Conservation (phyloP, 1,284 basidiomycete genomes). For the Singerocomus rubriflavus region DNA sequence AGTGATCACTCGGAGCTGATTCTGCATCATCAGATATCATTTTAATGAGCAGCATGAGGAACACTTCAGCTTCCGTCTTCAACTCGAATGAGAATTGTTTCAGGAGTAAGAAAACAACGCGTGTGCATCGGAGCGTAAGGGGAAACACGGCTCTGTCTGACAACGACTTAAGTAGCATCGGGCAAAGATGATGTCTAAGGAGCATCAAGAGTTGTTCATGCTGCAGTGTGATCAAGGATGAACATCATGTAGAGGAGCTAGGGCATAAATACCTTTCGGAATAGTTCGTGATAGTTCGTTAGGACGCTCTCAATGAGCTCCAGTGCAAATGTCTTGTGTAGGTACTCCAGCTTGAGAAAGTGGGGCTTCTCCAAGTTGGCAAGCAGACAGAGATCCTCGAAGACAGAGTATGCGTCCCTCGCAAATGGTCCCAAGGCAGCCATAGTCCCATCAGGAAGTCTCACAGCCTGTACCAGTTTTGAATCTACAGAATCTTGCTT, state of each 20-base stretch:
- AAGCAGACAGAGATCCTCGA: slow-evolving; percentile 87
- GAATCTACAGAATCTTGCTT: slow-evolving; percentile 39
- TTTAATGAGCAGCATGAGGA: slow-evolving; percentile 77
- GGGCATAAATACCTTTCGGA: slow-evolving; percentile 61
- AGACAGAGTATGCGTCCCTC: slow-evolving; percentile 83
- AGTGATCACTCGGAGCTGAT: slow-evolving; percentile 33
- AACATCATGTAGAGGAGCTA: not conserved
- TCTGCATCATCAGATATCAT: slow-evolving; percentile 72
- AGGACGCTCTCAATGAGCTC: slow-evolving; percentile 97
- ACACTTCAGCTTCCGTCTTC: slow-evolving; percentile 78
- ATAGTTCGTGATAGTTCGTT: slow-evolving; percentile 89
- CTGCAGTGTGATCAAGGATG: slow-evolving; percentile 35
- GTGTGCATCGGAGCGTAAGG: slow-evolving; percentile 84
- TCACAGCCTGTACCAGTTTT: slow-evolving; percentile 41
- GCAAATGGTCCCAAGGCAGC: slow-evolving; percentile 74
- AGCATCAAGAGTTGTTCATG: slow-evolving; percentile 83
- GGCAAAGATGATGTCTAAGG: slow-evolving; percentile 85
- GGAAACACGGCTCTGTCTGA: slow-evolving; percentile 85
- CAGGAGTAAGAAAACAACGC: slow-evolving; percentile 89
- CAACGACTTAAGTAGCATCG: slow-evolving; percentile 83
- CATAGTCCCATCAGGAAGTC: slow-evolving; percentile 62
- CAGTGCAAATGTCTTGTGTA: slow-evolving; percentile 92
- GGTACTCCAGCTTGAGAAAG: slow-evolving; percentile 80
- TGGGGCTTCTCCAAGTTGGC: slow-evolving; percentile 80
- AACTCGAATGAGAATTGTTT: slow-evolving; percentile 89